These are phyloP conservation scores for Ramaria rubella DNA, from an alignment of 768 basidiomycete species.

Conservation along the genomic window DNA sequence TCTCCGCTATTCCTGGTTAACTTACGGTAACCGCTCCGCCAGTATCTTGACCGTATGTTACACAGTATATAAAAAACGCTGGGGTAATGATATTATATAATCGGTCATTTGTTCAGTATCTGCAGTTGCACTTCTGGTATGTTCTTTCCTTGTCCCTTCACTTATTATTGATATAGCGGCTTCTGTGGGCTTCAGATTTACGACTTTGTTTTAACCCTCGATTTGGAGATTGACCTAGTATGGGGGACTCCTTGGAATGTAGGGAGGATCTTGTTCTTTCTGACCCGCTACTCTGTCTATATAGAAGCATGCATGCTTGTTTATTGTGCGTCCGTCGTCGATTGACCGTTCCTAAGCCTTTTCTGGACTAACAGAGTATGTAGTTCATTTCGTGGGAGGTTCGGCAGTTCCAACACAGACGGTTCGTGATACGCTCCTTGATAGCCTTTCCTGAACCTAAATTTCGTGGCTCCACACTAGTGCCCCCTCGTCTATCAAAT, in stretches of 20 bases:
- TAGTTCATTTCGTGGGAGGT: neutral
- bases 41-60: no score
- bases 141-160: neutral
- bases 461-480: neutral
- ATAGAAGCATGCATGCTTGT: slow-evolving; percentile 14
- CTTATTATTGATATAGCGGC: neutral
- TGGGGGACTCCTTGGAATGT: slow-evolving; percentile 21
- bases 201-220: slow-evolving; percentile 23
- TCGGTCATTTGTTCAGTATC: neutral
- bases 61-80: no score
- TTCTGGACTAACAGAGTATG: neutral
- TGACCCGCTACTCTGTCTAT: slow-evolving; percentile 22
- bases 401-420: neutral
- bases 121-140: neutral
- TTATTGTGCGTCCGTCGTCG: slow-evolving; percentile 2
- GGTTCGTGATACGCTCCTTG: neutral
- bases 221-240: slow-evolving; percentile 19
- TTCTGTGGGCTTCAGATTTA: slow-evolving; percentile 11
- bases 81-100: no score
- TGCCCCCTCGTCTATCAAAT: neutral
- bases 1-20: no score
- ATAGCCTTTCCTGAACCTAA: neutral
- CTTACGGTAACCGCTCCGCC: no score
- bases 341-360: neutral
- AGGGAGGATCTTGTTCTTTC: slow-evolving; percentile 22